phyloP scores from a whole-genome alignment of 2,329 filamentous ascomycete genomes.

The Ascocoryne sarcoides region DNA sequence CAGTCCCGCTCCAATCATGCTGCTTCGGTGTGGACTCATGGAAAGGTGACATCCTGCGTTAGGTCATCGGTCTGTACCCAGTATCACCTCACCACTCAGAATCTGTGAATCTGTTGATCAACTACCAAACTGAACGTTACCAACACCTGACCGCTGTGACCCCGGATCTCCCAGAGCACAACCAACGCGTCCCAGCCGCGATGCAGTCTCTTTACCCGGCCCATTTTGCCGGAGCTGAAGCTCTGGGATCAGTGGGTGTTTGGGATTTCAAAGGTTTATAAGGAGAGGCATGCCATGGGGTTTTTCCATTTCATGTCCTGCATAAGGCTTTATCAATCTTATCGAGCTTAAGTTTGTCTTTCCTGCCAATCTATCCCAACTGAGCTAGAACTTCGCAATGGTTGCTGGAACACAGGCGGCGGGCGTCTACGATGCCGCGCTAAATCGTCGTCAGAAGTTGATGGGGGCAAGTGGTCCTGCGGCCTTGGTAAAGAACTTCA shows the following conservation, averaged over 20 bases:
- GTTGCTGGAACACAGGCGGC: constrained; percentile 24
- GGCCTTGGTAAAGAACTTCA: constrained; percentile 50
- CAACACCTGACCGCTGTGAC: no score
- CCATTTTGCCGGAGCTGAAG: neutral
- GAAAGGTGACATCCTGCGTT: no score
- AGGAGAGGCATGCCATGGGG: no score
- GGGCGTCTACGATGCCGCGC: constrained; percentile 42
- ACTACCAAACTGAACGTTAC: no score
- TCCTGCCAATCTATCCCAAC: neutral
- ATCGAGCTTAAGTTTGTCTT: neutral
- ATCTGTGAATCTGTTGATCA: neutral
- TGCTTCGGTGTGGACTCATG: no score
- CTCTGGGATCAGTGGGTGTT: no score
- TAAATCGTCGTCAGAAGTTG: constrained; percentile 42
- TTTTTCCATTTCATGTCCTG: no score
- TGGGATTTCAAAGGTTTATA: no score
- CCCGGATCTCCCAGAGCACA: no score
- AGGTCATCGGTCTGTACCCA: neutral
- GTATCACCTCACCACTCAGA: neutral
- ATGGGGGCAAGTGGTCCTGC: constrained; percentile 44
- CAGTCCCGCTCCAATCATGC: no score
- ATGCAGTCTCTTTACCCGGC: neutral
- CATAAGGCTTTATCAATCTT: no score
- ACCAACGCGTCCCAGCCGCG: no score
- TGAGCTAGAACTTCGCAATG: constrained; percentile 12